Percentiles rank a stretch among this genome's conserved stretches.
phyloP scores from a whole-genome alignment of 1,284 basidiomycete genomes.

The Phellopilus nigrolimitatus region DNA sequence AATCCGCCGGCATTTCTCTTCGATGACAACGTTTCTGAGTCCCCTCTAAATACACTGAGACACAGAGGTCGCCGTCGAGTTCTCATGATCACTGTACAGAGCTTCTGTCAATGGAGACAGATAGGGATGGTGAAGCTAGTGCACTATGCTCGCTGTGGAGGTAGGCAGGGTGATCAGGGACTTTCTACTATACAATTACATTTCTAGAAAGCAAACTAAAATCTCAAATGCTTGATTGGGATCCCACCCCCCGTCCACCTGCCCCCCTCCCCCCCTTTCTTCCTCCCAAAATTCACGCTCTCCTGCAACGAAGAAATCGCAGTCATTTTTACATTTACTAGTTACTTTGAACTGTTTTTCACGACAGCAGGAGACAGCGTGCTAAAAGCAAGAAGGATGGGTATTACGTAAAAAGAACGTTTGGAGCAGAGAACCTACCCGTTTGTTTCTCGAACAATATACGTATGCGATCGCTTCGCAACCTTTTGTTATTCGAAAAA shows the following conservation, averaged over 20 bases:
- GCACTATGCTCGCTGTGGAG: no score
- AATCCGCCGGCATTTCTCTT: conserved; percentile 7
- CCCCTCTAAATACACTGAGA: background rate
- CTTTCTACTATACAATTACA: background rate
- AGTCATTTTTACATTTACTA: no score
- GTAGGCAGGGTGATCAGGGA: background rate
- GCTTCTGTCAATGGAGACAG: conserved; percentile 4
- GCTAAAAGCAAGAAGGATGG: no score
- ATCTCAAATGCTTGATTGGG: no score
- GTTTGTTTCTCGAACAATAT: no score
- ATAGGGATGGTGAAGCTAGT: background rate
- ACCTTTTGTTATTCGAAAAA: background rate
- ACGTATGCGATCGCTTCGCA: no score
- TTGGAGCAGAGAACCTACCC: no score
- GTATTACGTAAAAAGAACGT: conserved; percentile 2
- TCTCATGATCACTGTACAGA: conserved; percentile 4
- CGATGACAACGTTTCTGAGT: background rate
- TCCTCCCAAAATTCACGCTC: no score
- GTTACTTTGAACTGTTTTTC: background rate
- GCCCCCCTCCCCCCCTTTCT: no score
- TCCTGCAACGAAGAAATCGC: no score
- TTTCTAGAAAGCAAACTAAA: no score
- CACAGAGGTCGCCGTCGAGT: background rate
- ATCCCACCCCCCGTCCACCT: no score
- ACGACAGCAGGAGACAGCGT: conserved; percentile 8